Percentiles rank a stretch among this genome's conserved stretches.
Evolutionary conservation across 495 filamentous ascomycete species (phyloP).

Genomic region (Penicillium coprophilum): DNA sequence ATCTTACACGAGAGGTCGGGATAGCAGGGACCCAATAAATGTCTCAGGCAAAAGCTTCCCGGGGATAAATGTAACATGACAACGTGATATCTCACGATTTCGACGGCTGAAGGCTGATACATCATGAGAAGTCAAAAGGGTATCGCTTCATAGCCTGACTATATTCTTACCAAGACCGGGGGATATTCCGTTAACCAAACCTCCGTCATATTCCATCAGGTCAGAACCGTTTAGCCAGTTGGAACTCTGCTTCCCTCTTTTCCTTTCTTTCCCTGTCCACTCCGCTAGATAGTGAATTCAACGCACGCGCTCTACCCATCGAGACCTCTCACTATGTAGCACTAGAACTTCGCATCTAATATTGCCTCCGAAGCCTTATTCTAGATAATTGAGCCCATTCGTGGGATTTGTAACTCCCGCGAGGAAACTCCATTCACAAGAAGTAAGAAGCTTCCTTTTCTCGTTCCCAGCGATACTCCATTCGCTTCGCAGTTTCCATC

Average conservation of each 20-base stretch:
- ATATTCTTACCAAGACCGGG: neutral
- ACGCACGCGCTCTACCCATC: too few species aligned
- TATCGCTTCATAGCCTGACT: neutral
- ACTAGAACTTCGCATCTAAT: neutral
- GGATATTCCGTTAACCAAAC: neutral
- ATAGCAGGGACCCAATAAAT: neutral
- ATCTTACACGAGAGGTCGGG: neutral
- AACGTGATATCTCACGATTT: neutral
- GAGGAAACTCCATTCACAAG: neutral
- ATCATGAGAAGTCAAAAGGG: neutral
- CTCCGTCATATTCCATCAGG: too few species aligned
- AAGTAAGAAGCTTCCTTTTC: conserved; percentile 9
- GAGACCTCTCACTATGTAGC: too few species aligned
- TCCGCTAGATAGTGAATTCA: too few species aligned
- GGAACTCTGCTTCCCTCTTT: too few species aligned
- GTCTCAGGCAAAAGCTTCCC: neutral
- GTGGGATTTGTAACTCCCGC: neutral
- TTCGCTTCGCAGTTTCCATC: conserved; percentile 2
- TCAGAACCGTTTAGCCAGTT: too few species aligned
- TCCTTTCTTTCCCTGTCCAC: too few species aligned
- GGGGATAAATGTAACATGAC: neutral
- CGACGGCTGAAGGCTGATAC: neutral
- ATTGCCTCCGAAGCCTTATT: too few species aligned
- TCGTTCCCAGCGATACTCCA: conserved; percentile 13
- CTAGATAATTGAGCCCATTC: neutral